These are phyloP conservation scores for Botrytis byssoidea DNA, from an alignment of 2,329 filamentous ascomycete genomes.

Conservation along the genomic window DNA sequence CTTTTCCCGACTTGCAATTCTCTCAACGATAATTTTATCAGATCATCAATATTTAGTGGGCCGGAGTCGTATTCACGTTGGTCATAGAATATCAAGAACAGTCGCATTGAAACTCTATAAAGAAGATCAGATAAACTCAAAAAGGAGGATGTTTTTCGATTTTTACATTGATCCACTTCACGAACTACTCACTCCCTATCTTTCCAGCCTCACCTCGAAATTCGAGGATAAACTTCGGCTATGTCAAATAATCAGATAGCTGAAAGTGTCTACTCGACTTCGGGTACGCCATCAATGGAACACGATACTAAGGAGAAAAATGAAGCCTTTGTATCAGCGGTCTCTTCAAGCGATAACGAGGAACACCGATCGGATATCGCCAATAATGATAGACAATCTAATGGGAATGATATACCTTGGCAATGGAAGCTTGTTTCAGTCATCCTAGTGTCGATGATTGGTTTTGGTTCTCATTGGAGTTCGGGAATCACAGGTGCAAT, in stretches of 20 bases:
- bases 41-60: not conserved
- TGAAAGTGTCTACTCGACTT: not conserved
- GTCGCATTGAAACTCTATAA: not conserved
- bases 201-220: not conserved
- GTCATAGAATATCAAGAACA: not conserved
- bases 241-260: not conserved
- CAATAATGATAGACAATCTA: not conserved
- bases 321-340: slow-evolving; percentile 1
- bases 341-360: slow-evolving; percentile 1
- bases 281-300: not conserved
- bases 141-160: not conserved
- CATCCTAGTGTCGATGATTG: slow-evolving; percentile 52
- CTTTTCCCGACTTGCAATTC: not conserved
- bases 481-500: slow-evolving; percentile 59
- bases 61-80: not conserved
- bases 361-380: not conserved
- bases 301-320: not conserved
- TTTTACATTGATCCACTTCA: not conserved
- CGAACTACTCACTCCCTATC: not conserved
- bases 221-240: not conserved
- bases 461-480: slow-evolving; percentile 60
- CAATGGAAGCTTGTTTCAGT: slow-evolving; percentile 46
- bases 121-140: not conserved
- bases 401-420: slow-evolving; percentile 26
- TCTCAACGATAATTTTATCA: not conserved